Conservation (phyloP, 257 asterid genomes). For the Knoxia roxburghii region DNA sequence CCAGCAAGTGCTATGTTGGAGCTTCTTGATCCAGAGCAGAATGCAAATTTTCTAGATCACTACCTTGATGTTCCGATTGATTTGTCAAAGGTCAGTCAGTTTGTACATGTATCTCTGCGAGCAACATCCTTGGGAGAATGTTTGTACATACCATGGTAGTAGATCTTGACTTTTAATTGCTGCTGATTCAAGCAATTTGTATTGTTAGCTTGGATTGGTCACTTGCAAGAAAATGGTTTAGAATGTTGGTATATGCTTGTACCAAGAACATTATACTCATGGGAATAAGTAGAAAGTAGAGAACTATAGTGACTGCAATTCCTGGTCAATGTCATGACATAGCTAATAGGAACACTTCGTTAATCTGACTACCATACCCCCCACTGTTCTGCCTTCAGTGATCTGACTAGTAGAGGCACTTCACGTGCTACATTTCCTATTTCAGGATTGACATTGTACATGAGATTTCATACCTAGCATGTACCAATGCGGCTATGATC, state of each 20-base stretch:
- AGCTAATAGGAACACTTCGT: background rate
- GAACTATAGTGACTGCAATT: background rate
- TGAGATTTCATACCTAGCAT: background rate
- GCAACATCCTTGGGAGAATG: background rate
- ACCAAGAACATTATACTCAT: too few species aligned
- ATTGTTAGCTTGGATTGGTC: background rate
- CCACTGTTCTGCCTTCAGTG: background rate
- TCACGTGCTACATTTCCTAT: background rate
- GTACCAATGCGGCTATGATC: background rate
- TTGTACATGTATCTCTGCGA: background rate
- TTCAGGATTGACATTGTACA: background rate
- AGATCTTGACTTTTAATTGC: background rate
- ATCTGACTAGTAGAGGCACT: background rate
- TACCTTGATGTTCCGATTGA: constrained; percentile 98
- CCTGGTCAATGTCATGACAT: constrained; percentile 1
- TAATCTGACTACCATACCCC: background rate
- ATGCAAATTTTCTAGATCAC: constrained; percentile 96
- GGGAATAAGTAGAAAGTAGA: background rate
- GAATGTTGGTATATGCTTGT: background rate
- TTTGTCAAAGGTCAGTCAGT: constrained; percentile 81
- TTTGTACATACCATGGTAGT: background rate
- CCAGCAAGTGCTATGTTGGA: constrained; percentile 99
- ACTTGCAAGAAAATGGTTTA: background rate
- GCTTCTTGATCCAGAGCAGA: constrained; percentile 98
- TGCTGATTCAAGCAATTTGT: background rate